Evolutionary conservation across 768 basidiomycete genomes (phyloP).

Genomic region (Podaxis sp.): DNA sequence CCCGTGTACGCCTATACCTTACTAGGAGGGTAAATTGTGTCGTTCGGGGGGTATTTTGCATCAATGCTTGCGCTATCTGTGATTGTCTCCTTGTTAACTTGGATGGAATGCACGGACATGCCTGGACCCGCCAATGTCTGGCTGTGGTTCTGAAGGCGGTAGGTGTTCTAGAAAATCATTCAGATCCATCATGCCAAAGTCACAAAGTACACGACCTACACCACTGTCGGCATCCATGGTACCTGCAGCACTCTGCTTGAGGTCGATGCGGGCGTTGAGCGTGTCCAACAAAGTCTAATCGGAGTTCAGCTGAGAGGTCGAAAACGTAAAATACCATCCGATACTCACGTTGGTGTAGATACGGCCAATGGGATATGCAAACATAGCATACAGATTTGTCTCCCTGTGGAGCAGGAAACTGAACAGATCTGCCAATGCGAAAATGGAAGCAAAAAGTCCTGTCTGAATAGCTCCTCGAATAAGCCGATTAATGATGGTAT

Average conservation of each 20-base stretch:
- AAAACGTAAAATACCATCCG: background rate
- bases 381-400: conserved; percentile 26
- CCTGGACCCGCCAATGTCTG: conserved; percentile 19
- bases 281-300: conserved; percentile 42
- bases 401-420: conserved; percentile 30
- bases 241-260: conserved; percentile 25
- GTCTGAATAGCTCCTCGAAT: conserved; percentile 51
- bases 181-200: background rate
- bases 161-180: conserved; percentile 22
- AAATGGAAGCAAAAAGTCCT: conserved; percentile 44
- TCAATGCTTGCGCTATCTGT: conserved; percentile 12
- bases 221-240: conserved; percentile 27
- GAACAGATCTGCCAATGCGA: conserved; percentile 45
- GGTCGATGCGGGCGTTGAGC: conserved; percentile 32
- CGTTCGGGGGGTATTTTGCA: conserved; percentile 7
- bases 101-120: conserved; percentile 17
- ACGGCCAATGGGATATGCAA: conserved; percentile 27
- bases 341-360: conserved; percentile 45
- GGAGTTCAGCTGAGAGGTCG: background rate
- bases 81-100: conserved; percentile 19
- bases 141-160: conserved; percentile 25
- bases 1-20: background rate
- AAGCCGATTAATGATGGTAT: conserved; percentile 44
- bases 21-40: conserved; percentile 1
- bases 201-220: conserved; percentile 15